Percentiles rank a stretch among this genome's conserved stretches.
Conservation (phyloP, 163 green algal genomes). For the Chlorella variabilis region DNA sequence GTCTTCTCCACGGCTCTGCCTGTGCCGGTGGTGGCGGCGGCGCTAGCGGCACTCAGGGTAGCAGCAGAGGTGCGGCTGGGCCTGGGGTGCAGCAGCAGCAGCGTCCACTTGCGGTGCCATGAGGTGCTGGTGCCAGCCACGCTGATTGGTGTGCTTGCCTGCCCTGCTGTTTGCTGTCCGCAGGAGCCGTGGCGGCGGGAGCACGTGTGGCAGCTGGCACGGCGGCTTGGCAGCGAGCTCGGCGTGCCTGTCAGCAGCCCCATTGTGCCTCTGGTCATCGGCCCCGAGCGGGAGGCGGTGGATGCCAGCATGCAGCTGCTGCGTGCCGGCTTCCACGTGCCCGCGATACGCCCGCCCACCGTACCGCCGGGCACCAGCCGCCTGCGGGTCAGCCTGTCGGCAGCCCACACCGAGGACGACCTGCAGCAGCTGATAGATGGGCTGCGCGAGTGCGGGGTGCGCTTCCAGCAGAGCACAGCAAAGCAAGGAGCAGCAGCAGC, state of each 20-base stretch:
- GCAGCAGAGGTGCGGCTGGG: conserved; percentile 65
- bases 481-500: background rate
- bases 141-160: no score
- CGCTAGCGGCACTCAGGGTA: conserved; percentile 72
- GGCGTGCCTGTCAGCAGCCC: conserved; percentile 65
- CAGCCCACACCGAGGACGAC: conserved; percentile 77
- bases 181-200: conserved; percentile 81
- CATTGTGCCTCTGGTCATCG: conserved; percentile 88
- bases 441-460: conserved; percentile 36
- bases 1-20: conserved; percentile 95
- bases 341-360: conserved; percentile 94
- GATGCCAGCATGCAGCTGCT: conserved; percentile 67
- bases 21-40: conserved; percentile 85
- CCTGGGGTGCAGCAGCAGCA: no score
- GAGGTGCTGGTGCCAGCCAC: no score
- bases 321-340: conserved; percentile 81
- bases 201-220: conserved; percentile 71
- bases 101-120: no score
- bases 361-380: conserved; percentile 85
- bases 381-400: conserved; percentile 85
- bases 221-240: conserved; percentile 61
- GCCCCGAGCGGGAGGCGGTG: conserved; percentile 71
- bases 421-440: conserved; percentile 67
- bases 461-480: conserved; percentile 5
- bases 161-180: no score